Evolutionary conservation across 148 eudicot species (phyloP).

Genomic region (Tetragonia tetragonoides): DNA sequence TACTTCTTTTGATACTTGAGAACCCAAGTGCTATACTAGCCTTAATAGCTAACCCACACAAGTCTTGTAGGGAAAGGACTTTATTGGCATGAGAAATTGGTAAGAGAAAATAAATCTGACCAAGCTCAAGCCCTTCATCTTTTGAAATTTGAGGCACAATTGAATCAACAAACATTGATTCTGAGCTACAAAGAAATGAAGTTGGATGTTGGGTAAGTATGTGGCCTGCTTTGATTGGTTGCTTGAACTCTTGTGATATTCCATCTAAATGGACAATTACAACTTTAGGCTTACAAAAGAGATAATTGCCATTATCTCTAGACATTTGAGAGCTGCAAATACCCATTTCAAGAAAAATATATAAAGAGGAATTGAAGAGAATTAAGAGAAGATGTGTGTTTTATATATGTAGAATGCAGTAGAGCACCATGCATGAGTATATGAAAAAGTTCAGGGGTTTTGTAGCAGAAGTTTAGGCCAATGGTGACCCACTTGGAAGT

Average conservation of each 20-base stretch:
- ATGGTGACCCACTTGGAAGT: slow-evolving; percentile 20
- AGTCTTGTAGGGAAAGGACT: slow-evolving; percentile 44
- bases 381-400: not conserved
- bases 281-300: slow-evolving; percentile 32
- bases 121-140: slow-evolving; percentile 44
- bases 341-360: slow-evolving; percentile 18
- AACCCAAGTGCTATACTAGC: slow-evolving; percentile 48
- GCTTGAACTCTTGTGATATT: slow-evolving; percentile 40
- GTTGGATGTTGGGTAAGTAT: slow-evolving; percentile 35
- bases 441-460: slow-evolving; percentile 1
- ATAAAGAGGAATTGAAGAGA: not conserved
- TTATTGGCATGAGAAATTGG: slow-evolving; percentile 40
- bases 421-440: not conserved
- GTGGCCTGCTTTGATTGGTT: slow-evolving; percentile 38
- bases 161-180: slow-evolving; percentile 47
- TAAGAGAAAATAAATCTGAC: slow-evolving; percentile 55
- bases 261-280: slow-evolving; percentile 47
- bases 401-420: not conserved
- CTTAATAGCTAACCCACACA: slow-evolving; percentile 51
- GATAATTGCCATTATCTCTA: slow-evolving; percentile 27
- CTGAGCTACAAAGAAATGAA: slow-evolving; percentile 49
- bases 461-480: slow-evolving; percentile 19
- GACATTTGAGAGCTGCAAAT: slow-evolving; percentile 35
- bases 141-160: slow-evolving; percentile 29
- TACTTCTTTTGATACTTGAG: slow-evolving; percentile 27